Evolutionary conservation across 352 stramenopile species (phyloP), one percentile per base, ranked within the genome.

Genomic region (Phytophthora sansomeana): DNA sequence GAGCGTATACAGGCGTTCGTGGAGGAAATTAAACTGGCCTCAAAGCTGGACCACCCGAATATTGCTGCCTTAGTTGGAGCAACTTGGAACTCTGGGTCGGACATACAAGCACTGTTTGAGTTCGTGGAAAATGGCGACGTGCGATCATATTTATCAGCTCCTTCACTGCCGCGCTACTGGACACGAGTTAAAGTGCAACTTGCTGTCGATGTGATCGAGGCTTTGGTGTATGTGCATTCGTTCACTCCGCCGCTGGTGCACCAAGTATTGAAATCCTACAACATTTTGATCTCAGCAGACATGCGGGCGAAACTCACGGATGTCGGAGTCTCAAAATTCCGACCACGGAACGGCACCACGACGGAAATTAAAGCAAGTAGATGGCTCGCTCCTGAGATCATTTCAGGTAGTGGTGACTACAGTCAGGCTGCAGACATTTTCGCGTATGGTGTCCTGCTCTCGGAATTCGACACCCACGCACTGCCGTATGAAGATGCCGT

Each of bases 361-460:
- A 57, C 47, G 6, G 55, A 62, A n/a, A 68, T 80, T 1, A 78
- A 74, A n/a, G 89, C 80, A 1, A 78, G 69, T 32, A 80, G 79
- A 38, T 91, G 85, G 85, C 57, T 78, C 1, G 80, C 85, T 8
- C 82, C 84, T 3, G 85, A 93, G 58, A 47, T 89, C 30, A 67
- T 97, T 35, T 46, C 64, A 1, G 81, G 89, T 8, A 69, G 63
- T 32, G 74, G 52, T 14, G 83, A 95, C 49, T 80, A 77, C 65
- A 58, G 70, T 6, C 63, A 74, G 11, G 54, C 74, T 0, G 66
- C 80, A 0, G 80, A 89, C 58, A 74, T 91, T 6, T 91, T 87
- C 62, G 73, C 74, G 11, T 69, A 85, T 33, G 79, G 81, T 9
- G 77, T 90, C 13, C 67, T 90, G 36, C 67, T 90, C 16, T 79